Evolutionary conservation across 1,139 yeast species (phyloP).

Genomic region (Blastobotrys apis): DNA sequence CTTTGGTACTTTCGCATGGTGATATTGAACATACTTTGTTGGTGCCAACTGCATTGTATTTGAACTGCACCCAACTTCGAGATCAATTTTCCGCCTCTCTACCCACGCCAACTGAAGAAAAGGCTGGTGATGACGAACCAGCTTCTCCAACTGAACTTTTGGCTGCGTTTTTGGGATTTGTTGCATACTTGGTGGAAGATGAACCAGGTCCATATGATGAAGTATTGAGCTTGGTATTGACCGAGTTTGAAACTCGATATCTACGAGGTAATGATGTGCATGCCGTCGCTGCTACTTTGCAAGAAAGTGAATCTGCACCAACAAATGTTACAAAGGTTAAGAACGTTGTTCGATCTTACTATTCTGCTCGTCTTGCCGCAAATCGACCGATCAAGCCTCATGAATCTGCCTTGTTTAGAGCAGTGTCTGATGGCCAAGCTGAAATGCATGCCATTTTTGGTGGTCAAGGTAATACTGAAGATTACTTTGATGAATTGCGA

Average conservation of each 20-base stretch:
- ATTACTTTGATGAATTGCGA: conserved; percentile 93
- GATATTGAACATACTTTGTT: conserved; percentile 80
- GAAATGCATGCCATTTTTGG: conserved; percentile 83
- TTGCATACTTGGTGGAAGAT: conserved; percentile 52
- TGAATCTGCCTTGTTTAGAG: conserved; percentile 60
- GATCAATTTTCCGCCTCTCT: conserved; percentile 77
- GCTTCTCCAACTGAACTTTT: conserved; percentile 81
- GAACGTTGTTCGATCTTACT: conserved; percentile 68
- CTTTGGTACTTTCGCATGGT: conserved; percentile 81
- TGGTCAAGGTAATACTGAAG: conserved; percentile 98
- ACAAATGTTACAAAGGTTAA: conserved; percentile 70
- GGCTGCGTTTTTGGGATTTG: conserved; percentile 78
- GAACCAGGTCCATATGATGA: conserved; percentile 59
- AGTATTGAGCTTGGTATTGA: conserved; percentile 62
- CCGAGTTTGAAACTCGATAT: conserved; percentile 80
- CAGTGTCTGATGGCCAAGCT: conserved; percentile 56
- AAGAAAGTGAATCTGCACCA: conserved; percentile 49
- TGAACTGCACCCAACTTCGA: conserved; percentile 79
- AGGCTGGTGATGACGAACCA: conserved; percentile 86
- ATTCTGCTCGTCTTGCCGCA: conserved; percentile 50
- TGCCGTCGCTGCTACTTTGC: conserved; percentile 72
- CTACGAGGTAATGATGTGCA: conserved; percentile 80
- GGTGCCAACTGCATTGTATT: conserved; percentile 77
- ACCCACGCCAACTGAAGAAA: conserved; percentile 73
- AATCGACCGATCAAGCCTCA: conserved; percentile 50